Evolutionary conservation across 163 green algal species (phyloP).

Genomic region (Chloromonas sp.): DNA sequence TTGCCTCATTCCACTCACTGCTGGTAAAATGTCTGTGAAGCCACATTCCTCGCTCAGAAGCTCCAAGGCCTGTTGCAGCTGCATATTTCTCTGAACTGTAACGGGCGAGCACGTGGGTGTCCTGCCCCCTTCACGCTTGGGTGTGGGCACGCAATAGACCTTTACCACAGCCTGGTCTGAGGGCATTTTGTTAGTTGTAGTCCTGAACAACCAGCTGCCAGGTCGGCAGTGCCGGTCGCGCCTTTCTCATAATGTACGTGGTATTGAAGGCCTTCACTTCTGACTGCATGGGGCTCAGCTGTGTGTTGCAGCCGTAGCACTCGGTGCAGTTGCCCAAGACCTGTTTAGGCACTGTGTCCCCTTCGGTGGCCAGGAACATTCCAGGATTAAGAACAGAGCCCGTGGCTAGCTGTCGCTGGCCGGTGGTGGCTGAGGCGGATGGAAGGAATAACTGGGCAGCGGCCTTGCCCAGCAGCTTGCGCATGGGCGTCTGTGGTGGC

Average conservation of each 20-base stretch:
- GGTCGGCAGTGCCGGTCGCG: slow-evolving; percentile 4
- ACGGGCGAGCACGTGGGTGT: slow-evolving; percentile 1
- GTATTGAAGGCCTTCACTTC: slow-evolving; percentile 3
- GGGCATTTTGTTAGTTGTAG: slow-evolving; percentile 18
- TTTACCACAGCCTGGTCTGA: slow-evolving; percentile 24
- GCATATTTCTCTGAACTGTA: slow-evolving; percentile 16
- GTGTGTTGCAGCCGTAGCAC: slow-evolving; percentile 34
- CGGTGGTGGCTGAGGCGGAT: neutral
- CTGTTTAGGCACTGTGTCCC: slow-evolving; percentile 15
- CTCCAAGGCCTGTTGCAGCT: slow-evolving; percentile 18
- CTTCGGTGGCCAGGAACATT: slow-evolving; percentile 3
- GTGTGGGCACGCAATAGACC: slow-evolving; percentile 27
- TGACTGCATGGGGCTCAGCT: slow-evolving; percentile 6
- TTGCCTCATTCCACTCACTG: neutral
- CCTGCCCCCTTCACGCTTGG: slow-evolving; percentile 6
- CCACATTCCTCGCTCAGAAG: slow-evolving; percentile 23
- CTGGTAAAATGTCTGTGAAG: slow-evolving; percentile 32
- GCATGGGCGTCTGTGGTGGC: neutral
- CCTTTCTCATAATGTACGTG: slow-evolving; percentile 28
- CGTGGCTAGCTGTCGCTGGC: neutral
- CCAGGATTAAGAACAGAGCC: neutral
- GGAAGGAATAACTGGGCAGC: neutral
- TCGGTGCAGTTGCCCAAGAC: slow-evolving; percentile 26
- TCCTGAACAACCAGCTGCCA: slow-evolving; percentile 27
- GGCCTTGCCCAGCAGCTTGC: neutral